Evolutionary conservation across 306 rosid genomes (phyloP).

Genomic region (Spatholobus suberectus): DNA sequence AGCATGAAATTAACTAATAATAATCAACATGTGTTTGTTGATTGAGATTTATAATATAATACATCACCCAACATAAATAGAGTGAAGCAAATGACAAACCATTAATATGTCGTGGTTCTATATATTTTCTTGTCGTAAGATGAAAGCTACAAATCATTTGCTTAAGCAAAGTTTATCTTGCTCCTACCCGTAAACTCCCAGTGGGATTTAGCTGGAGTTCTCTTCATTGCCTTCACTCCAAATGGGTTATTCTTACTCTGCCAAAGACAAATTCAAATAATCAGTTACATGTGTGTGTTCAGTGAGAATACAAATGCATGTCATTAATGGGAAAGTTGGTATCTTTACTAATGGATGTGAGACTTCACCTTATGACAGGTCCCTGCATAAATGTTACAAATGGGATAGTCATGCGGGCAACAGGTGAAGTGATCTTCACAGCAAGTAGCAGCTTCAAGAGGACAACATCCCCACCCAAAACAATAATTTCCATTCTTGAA

Average conservation of each 20-base stretch:
- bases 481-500: slow-evolving; percentile 53
- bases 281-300: background rate
- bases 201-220: slow-evolving; percentile 62
- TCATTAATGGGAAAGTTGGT: background rate
- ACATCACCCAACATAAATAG: slow-evolving; percentile 35
- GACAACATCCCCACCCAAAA: slow-evolving; percentile 80
- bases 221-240: slow-evolving; percentile 78
- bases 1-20: slow-evolving; percentile 39
- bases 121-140: background rate
- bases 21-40: slow-evolving; percentile 1
- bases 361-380: slow-evolving; percentile 61
- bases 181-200: slow-evolving; percentile 52
- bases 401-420: slow-evolving; percentile 76
- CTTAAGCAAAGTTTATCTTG: slow-evolving; percentile 46
- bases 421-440: slow-evolving; percentile 75
- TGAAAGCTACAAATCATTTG: background rate
- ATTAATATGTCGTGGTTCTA: background rate
- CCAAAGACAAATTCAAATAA: slow-evolving; percentile 33
- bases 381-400: slow-evolving; percentile 61
- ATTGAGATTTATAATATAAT: slow-evolving; percentile 40
- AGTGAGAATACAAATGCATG: background rate
- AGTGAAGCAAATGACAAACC: background rate
- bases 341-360: background rate
- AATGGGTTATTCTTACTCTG: slow-evolving; percentile 71
- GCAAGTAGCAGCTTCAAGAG: slow-evolving; percentile 76